phyloP scores from a whole-genome alignment of 306 rosid genomes.

The Lablab purpureus region DNA sequence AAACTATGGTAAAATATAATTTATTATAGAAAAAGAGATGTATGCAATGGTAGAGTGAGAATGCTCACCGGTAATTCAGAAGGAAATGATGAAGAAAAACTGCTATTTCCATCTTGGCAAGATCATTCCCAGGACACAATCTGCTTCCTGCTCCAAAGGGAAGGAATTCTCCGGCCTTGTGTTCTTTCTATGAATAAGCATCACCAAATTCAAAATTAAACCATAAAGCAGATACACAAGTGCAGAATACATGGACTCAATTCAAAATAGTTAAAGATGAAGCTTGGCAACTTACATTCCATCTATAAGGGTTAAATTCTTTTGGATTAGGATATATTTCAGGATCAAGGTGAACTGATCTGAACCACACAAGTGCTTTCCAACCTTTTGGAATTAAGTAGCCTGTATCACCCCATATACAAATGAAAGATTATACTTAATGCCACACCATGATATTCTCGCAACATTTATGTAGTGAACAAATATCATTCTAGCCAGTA shows the following conservation, averaged over 20 bases:
- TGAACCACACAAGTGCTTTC: slow-evolving; percentile 89
- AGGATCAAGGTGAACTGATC: slow-evolving; percentile 82
- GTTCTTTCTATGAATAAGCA: slow-evolving; percentile 50
- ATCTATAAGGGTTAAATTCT: slow-evolving; percentile 83
- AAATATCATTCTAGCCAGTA: background rate
- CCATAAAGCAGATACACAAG: background rate
- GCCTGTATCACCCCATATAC: slow-evolving; percentile 57
- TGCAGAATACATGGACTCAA: background rate
- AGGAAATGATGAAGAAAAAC: slow-evolving; percentile 85
- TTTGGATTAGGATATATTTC: slow-evolving; percentile 78
- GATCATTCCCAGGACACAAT: slow-evolving; percentile 72
- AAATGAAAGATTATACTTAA: slow-evolving; percentile 2
- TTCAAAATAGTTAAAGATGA: background rate
- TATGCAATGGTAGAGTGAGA: background rate
- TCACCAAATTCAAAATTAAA: slow-evolving; percentile 23
- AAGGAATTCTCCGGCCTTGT: slow-evolving; percentile 80
- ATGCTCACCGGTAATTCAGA: slow-evolving; percentile 66
- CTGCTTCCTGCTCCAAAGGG: slow-evolving; percentile 92
- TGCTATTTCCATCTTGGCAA: slow-evolving; percentile 75
- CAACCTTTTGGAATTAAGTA: slow-evolving; percentile 85
- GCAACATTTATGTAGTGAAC: background rate
- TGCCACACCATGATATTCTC: background rate
- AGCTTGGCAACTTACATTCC: slow-evolving; percentile 68
- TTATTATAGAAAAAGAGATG: background rate
- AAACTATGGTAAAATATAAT: background rate